Percentiles rank a stretch among this genome's conserved stretches.
Conservation (phyloP, 1,139 yeast species). For the Taphrina betulina region DNA sequence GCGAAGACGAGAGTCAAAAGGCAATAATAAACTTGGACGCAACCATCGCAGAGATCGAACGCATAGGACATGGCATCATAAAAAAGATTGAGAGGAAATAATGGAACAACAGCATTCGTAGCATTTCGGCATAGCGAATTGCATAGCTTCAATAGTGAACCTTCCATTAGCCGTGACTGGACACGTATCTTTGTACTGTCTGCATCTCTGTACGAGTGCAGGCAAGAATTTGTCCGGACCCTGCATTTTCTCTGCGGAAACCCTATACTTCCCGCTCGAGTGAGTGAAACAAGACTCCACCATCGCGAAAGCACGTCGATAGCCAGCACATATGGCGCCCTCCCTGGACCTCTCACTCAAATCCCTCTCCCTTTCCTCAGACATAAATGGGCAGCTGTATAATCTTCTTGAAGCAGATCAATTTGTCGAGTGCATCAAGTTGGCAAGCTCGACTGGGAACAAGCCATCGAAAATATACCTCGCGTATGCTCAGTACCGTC, state of each 20-base stretch:
- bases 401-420: constrained; percentile 15
- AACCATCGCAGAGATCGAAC: constrained; percentile 65
- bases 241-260: no score
- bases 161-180: no score
- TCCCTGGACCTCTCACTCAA: constrained; percentile 4
- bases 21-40: constrained; percentile 72
- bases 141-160: no score
- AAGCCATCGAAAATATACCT: background rate
- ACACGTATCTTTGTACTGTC: no score
- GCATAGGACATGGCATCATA: constrained; percentile 69
- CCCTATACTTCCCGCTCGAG: no score
- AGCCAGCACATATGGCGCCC: constrained; percentile 4
- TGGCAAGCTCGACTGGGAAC: background rate
- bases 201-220: no score
- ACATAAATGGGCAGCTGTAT: background rate
- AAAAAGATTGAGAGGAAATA: constrained; percentile 38
- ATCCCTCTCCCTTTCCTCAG: constrained; percentile 3
- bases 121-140: no score
- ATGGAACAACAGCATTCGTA: constrained; percentile 33
- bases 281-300: no score
- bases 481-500: constrained; percentile 25
- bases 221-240: no score
- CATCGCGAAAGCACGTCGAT: no score
- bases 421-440: constrained; percentile 1
- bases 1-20: constrained; percentile 36